These are phyloP conservation scores for Paramecium caudatum DNA, from an alignment of 73 alveolate genomes.

Conservation along the genomic window DNA sequence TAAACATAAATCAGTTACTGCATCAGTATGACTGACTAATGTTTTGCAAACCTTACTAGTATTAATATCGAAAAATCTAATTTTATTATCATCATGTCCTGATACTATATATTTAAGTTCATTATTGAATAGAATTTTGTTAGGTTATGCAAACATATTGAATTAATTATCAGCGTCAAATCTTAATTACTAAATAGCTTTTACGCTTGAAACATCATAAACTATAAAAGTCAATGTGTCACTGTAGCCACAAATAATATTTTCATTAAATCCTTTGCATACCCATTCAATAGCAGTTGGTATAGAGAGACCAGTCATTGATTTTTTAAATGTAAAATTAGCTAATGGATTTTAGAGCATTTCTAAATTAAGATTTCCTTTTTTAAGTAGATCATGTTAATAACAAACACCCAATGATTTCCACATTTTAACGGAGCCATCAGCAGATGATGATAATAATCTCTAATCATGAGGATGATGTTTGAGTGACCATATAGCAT, in stretches of 20 bases:
- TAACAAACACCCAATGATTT: conserved; percentile 75
- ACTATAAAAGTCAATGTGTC: conserved; percentile 42
- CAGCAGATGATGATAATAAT: conserved; percentile 78
- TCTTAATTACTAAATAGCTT: conserved; percentile 50
- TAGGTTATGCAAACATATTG: conserved; percentile 65
- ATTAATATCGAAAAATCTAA: conserved; percentile 78
- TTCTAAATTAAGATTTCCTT: conserved; percentile 52
- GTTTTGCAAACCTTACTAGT: conserved; percentile 73
- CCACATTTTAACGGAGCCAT: conserved; percentile 84
- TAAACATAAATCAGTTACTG: conserved; percentile 79
- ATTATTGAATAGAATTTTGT: conserved; percentile 48
- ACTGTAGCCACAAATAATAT: conserved; percentile 72
- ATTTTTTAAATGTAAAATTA: conserved; percentile 63
- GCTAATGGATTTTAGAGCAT: conserved; percentile 68
- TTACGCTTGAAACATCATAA: conserved; percentile 65
- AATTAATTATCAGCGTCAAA: conserved; percentile 53
- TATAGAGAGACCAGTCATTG: conserved; percentile 68
- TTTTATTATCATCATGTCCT: conserved; percentile 81
- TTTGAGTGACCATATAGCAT: conserved; percentile 79
- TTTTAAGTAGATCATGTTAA: conserved; percentile 28
- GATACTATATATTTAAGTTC: conserved; percentile 75
- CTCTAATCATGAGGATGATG: conserved; percentile 80
- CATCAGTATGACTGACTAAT: conserved; percentile 81
- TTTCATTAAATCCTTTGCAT: conserved; percentile 40
- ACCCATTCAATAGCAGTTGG: conserved; percentile 75